Evolutionary conservation across 1,139 yeast genomes (phyloP).

Genomic region (Ogataea hybrid): DNA sequence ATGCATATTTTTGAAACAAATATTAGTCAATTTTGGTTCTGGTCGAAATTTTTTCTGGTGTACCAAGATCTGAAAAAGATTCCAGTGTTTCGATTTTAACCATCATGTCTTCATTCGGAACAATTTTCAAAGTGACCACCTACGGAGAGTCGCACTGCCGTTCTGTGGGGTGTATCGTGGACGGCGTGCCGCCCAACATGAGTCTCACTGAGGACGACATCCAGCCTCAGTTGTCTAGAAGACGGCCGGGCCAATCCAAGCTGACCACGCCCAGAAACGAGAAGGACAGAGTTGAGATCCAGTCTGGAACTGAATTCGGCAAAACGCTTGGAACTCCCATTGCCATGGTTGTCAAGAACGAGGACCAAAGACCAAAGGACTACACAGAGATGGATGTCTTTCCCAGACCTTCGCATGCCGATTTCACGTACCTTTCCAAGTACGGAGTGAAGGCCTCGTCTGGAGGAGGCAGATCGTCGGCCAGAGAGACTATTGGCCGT

Average conservation of each 20-base stretch:
- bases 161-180: conserved; percentile 98
- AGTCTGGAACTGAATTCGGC: conserved; percentile 92
- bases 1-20: not conserved
- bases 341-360: conserved; percentile 87
- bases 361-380: conserved; percentile 96
- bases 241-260: conserved; percentile 97
- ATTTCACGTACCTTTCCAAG: conserved; percentile 85
- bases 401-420: conserved; percentile 99
- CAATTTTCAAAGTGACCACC: conserved; percentile 73
- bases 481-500: conserved; percentile 97
- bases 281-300: conserved; percentile 88
- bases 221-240: conserved; percentile 92
- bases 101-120: conserved; percentile 65
- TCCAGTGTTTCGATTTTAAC: conserved; percentile 1
- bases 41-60: conserved; percentile 9
- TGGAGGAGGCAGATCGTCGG: conserved; percentile 97
- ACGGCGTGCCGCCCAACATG: conserved; percentile 97
- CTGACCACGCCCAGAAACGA: conserved; percentile 94
- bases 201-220: conserved; percentile 79
- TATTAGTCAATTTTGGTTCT: conserved; percentile 6
- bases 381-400: conserved; percentile 91
- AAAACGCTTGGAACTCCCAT: conserved; percentile 93
- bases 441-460: conserved; percentile 92
- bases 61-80: conserved; percentile 7
- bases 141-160: conserved; percentile 98